A percentile compares a stretch with the other conserved stretches of the same genome.
phyloP scores from a whole-genome alignment of 179 eudicot species.

The Gypsophila paniculata region DNA sequence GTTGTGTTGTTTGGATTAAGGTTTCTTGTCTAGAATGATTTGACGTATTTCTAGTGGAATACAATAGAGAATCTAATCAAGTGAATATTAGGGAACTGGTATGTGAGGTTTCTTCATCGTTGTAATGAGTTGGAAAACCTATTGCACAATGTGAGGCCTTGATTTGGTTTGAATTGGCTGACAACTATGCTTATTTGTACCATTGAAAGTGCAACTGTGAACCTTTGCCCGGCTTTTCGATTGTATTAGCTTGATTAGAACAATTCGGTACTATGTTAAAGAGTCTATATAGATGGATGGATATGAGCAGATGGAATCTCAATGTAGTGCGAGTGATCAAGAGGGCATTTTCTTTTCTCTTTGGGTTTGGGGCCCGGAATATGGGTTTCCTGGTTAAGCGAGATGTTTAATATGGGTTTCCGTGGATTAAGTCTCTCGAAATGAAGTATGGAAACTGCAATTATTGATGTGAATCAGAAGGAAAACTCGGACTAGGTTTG shows the following conservation, averaged over 20 bases:
- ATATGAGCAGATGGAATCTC: background rate
- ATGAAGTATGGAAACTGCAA: background rate
- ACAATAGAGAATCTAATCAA: background rate
- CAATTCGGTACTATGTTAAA: background rate
- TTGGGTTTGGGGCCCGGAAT: background rate
- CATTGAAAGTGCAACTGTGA: background rate
- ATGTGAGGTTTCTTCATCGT: constrained; percentile 6
- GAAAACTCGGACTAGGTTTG: background rate
- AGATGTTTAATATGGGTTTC: background rate
- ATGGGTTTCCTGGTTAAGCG: background rate
- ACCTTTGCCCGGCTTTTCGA: background rate
- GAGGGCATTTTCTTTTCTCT: background rate
- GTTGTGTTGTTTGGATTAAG: background rate
- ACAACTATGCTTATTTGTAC: background rate
- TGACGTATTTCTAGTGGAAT: too few species aligned
- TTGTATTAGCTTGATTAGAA: background rate
- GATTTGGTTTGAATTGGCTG: background rate
- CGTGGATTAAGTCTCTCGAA: background rate
- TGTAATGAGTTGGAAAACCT: constrained; percentile 3
- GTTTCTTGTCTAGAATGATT: background rate
- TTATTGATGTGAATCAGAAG: background rate
- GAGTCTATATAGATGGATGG: background rate
- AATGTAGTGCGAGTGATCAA: background rate
- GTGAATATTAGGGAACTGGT: constrained; percentile 1
- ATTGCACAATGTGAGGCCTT: background rate